Conservation (phyloP, 1,284 basidiomycete genomes). For the Apiotrichum gamsii region DNA sequence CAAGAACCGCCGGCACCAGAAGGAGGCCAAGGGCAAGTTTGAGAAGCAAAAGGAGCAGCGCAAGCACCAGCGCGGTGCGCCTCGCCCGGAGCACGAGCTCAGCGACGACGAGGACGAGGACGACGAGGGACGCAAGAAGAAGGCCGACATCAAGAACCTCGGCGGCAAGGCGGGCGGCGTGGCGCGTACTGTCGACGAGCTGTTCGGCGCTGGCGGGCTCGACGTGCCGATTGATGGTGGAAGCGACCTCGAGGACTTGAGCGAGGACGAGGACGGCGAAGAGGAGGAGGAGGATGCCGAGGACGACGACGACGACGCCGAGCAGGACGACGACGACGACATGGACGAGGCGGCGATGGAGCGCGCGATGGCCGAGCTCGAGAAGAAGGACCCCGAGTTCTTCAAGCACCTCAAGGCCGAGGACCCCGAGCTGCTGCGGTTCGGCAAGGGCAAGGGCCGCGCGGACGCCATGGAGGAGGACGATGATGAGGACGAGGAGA, state of each 20-base stretch:
- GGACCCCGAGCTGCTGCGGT: constrained; percentile 79
- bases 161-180: constrained; percentile 39
- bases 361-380: constrained; percentile 75
- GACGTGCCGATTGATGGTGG: constrained; percentile 39
- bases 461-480: constrained; percentile 44
- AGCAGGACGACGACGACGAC: constrained; percentile 51
- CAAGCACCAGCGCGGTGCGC: constrained; percentile 37
- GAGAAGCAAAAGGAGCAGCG: constrained; percentile 51
- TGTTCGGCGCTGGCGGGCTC: constrained; percentile 55
- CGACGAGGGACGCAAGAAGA: constrained; percentile 39
- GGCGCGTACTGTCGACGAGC: constrained; percentile 65
- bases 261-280: constrained; percentile 49
- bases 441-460: constrained; percentile 50
- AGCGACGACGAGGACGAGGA: constrained; percentile 47
- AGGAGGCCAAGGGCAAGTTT: constrained; percentile 66
- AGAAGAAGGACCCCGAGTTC: constrained; percentile 95
- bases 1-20: constrained; percentile 66
- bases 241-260: constrained; percentile 57
- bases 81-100: constrained; percentile 35
- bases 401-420: constrained; percentile 97
- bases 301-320: constrained; percentile 52
- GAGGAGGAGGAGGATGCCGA: constrained; percentile 29
- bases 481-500: constrained; percentile 42
- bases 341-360: constrained; percentile 60
- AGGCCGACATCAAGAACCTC: neutral